These are phyloP conservation scores for Rhodotorula glutinis DNA, from an alignment of 1,284 basidiomycete genomes.

Conservation along the genomic window DNA sequence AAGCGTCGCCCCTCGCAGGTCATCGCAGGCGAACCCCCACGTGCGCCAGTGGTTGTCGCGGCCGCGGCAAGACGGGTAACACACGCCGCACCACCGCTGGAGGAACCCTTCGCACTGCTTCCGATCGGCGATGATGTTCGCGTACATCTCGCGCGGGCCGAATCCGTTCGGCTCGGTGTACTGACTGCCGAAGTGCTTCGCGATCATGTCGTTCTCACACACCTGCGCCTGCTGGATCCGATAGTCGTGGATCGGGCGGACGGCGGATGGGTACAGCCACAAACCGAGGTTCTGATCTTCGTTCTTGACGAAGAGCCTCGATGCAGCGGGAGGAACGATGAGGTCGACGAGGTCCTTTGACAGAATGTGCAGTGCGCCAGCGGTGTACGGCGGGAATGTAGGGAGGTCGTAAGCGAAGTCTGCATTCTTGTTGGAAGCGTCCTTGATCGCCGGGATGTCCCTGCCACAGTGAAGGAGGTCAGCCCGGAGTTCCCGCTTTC, in stretches of 20 bases:
- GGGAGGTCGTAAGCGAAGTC: constrained; percentile 35
- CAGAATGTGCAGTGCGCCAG: constrained; percentile 33
- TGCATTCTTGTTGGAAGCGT: constrained; percentile 37
- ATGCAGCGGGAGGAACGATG: constrained; percentile 18
- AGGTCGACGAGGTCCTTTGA: constrained; percentile 36
- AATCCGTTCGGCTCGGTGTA: constrained; percentile 23
- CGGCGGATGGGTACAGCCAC: constrained; percentile 31
- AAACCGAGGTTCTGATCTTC: constrained; percentile 36
- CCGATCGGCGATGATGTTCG: constrained; percentile 24
- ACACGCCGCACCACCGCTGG: constrained; percentile 34
- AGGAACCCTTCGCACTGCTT: constrained; percentile 34
- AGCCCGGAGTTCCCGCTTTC: too few relatives aligned
- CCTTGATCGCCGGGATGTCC: constrained; percentile 35
- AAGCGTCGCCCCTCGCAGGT: constrained; percentile 35
- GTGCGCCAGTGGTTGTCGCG: constrained; percentile 30
- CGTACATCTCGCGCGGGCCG: constrained; percentile 34
- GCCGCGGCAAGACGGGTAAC: constrained; percentile 34
- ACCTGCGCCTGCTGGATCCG: constrained; percentile 38
- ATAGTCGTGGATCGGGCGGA: constrained; percentile 37
- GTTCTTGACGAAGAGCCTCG: constrained; percentile 31
- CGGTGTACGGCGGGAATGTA: constrained; percentile 37
- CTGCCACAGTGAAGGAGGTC: constrained; percentile 1
- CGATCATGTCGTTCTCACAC: constrained; percentile 41
- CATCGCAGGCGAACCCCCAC: constrained; percentile 35
- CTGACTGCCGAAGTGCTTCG: constrained; percentile 35